Percentiles rank a stretch among this genome's conserved stretches.
Evolutionary conservation across 1,284 basidiomycete species (phyloP).

Genomic region (Meripilus lineatus): DNA sequence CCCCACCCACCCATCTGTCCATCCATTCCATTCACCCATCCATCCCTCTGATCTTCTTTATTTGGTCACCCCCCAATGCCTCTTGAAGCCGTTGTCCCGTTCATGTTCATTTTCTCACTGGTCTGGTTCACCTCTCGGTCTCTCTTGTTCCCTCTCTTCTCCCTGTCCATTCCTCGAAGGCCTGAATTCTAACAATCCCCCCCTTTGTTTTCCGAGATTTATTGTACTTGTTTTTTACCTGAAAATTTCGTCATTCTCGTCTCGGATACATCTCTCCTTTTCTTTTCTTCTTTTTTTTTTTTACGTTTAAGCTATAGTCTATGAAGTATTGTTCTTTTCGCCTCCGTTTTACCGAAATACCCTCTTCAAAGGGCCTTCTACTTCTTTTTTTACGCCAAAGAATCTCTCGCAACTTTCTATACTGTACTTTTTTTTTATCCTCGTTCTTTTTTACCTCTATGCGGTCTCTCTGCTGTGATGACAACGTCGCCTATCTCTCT

Average conservation of each 20-base stretch:
- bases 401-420: neutral
- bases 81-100: slow-evolving; percentile 1
- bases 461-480: neutral
- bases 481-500: neutral
- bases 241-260: neutral
- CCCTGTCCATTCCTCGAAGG: neutral
- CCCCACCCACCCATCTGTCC: no score
- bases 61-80: neutral
- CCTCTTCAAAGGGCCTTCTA: no score
- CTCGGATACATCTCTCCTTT: no score
- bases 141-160: neutral
- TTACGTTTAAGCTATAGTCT: no score
- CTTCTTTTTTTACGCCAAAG: no score
- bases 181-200: no score
- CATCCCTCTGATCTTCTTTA: neutral
- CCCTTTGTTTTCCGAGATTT: no score
- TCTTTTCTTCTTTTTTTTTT: no score
- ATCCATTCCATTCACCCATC: no score
- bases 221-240: no score
- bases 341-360: no score
- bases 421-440: neutral
- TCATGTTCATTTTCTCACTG: slow-evolving; percentile 1
- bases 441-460: neutral
- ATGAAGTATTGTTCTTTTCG: no score
- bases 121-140: neutral